Evolutionary conservation across 2,329 filamentous ascomycete genomes (phyloP).

Genomic region (Cryoendolithus antarcticus): DNA sequence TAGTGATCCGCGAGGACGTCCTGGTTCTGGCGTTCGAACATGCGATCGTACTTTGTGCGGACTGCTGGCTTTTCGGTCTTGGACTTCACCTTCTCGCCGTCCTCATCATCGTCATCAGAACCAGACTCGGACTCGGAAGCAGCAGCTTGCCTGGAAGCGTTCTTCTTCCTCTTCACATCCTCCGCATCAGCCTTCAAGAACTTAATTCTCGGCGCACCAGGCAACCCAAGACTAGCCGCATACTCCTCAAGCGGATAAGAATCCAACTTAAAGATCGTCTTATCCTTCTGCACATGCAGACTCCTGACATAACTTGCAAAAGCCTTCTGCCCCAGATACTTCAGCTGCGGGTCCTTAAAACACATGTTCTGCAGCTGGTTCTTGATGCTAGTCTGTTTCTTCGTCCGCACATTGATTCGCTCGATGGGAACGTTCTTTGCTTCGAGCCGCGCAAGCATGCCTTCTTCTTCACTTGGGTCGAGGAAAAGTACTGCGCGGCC

Average conservation of each 20-base stretch:
- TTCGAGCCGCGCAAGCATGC: constrained; percentile 76
- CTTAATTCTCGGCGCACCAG: constrained; percentile 84
- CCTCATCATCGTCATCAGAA: constrained; percentile 43
- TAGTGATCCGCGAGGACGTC: constrained; percentile 93
- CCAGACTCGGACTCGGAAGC: constrained; percentile 50
- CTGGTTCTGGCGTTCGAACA: constrained; percentile 96
- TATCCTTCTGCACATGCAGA: constrained; percentile 78
- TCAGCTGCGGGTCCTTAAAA: constrained; percentile 86
- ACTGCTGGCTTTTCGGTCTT: constrained; percentile 56
- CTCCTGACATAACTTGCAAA: constrained; percentile 85
- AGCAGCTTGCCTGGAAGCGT: constrained; percentile 55
- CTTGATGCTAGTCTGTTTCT: constrained; percentile 78
- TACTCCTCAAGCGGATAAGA: constrained; percentile 76
- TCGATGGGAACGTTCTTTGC: constrained; percentile 84
- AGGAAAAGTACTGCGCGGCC: constrained; percentile 84
- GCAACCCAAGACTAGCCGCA: constrained; percentile 73
- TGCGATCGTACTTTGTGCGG: constrained; percentile 89
- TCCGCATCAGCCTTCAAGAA: constrained; percentile 85
- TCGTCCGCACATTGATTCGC: constrained; percentile 72
- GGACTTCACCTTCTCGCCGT: constrained; percentile 34
- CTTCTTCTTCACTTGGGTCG: constrained; percentile 80
- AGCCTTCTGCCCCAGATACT: constrained; percentile 91
- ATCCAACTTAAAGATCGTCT: constrained; percentile 77
- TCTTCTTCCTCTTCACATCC: constrained; percentile 76
- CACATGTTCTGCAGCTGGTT: constrained; percentile 86